A percentile compares a stretch with the other conserved stretches of the same genome.
These are phyloP conservation scores for Vitis amurensis DNA, from an alignment of 164 flowering plant genomes.

Conservation along the genomic window DNA sequence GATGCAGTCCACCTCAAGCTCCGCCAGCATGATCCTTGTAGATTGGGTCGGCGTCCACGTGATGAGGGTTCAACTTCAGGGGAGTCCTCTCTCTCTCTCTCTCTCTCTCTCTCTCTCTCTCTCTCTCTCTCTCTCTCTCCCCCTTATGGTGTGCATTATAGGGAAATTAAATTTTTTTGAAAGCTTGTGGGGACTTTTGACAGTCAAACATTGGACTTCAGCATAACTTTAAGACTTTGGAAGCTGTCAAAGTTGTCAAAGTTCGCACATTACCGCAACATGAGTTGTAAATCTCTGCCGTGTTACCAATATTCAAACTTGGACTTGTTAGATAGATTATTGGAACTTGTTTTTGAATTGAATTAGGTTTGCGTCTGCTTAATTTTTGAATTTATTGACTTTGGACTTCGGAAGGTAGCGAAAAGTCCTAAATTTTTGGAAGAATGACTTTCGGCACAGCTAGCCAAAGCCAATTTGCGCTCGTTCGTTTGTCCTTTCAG, in stretches of 20 bases:
- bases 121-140: background rate
- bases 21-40: no score
- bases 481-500: no score
- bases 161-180: background rate
- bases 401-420: no score
- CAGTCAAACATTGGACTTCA: conserved; percentile 12
- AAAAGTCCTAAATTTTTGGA: no score
- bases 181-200: background rate
- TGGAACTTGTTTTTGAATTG: no score
- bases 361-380: no score
- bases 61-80: no score
- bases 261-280: conserved; percentile 2
- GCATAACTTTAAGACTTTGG: background rate
- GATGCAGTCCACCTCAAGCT: no score
- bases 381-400: no score
- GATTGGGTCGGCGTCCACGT: no score
- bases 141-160: background rate
- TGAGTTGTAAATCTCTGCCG: conserved; percentile 12
- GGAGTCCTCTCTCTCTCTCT: background rate
- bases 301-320: background rate
- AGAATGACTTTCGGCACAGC: no score
- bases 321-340: background rate
- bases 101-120: background rate
- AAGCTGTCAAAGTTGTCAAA: conserved; percentile 20
- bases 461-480: no score